Base-by-base conservation (phyloP, 140 eudicot species). In the Flaveria floridana region DNA sequence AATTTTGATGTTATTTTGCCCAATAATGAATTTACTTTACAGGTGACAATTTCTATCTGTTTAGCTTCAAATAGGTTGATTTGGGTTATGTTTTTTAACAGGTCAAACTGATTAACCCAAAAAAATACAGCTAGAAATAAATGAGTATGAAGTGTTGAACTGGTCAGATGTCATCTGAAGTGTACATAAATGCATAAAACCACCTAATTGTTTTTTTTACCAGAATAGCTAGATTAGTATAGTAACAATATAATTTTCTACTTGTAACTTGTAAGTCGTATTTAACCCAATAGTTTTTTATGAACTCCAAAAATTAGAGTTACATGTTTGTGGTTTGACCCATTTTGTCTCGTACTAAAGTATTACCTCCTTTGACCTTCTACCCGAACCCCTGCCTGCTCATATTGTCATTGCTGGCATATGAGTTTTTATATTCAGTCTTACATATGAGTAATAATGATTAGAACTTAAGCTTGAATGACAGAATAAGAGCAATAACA, bases 401-500 rank as follows among this genome's bases (percentile, higher is more conserved):
- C 61, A 6, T 53, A 9, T 26, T 62, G 44, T 58, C 30, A 58
- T 63, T 16, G 5, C 69, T 28, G 25, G 70, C 51, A 42, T 56
- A 19, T 57, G 6, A 56, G 39, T 58, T 56, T 71, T 4, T 34
- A 25, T 55, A 34, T 41, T 55, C 42, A 41, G 56, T 72, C 55
- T 39, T 15, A 56, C 68, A 37, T 20, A 13, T 37, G 78, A 21
- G 57, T 57, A 55, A 16, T 55, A 53, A 39, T 23, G 55, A 1
- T 20, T 61, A 70, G 42, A 12, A 59, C 37, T 70, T 55, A 41
- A 63, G 51, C 72, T 47, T 64, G 48, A 77, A 41, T 69, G 76
- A 69, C 16, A 55, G 59, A 50, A 57, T 58, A 51, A 51, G 58
- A 75, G 46, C 74, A 55, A 16, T 55, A 53, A 53, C 41, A 67